Base-by-base conservation (phyloP, 2,329 filamentous ascomycete species). In the Pseudofabraea citricarpa region DNA sequence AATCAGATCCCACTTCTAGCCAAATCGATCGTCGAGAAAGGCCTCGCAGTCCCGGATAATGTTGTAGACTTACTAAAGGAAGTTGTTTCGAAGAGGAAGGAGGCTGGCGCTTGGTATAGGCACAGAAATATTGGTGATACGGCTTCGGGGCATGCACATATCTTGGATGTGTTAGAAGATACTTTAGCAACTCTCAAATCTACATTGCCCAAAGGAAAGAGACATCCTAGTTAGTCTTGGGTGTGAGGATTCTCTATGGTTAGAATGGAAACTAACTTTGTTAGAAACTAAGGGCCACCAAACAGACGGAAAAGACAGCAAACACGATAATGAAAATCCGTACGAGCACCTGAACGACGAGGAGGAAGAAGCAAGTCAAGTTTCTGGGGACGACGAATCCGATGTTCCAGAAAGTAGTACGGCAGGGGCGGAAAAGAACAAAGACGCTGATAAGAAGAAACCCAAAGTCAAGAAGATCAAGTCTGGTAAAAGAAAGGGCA, bases 401-500 rank as follows among this genome's bases (percentile, higher is more conserved):
- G 33, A 36, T 38, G 16, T 39, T 41, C 27, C 37, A 42, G 40
- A 38, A n/a, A 29, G 15, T n/a, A 29, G 16, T 12, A 15, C 36
- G 9, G 24, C 22, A 5, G 36, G 40, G 7, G 24, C 26, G 4
- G 27, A 38, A 12, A 29, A 43, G 21, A 40, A 44, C n/a, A 31
- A 39, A 22, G 40, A 40, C 16, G 40, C 33, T 24, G 15, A 8
- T 4, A 27, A 21, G 9, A 35, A 26, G 10, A 42, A 47, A 18
- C 12, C 21, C 12, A 36, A 35, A 23, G 19, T 23, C 6, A 38
- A 29, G 2, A 36, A 36, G n/a, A 45, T 35, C 29, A 47, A 43
- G 8, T 15, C 23, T 12, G 33, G 27, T n/a, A 47, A 45, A 39
- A 50, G 39, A 21, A 49, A 47, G 15, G 39, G 27, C 13, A 50